Conservation (phyloP, 306 rosid species). For the Cicer pinnatifidum region DNA sequence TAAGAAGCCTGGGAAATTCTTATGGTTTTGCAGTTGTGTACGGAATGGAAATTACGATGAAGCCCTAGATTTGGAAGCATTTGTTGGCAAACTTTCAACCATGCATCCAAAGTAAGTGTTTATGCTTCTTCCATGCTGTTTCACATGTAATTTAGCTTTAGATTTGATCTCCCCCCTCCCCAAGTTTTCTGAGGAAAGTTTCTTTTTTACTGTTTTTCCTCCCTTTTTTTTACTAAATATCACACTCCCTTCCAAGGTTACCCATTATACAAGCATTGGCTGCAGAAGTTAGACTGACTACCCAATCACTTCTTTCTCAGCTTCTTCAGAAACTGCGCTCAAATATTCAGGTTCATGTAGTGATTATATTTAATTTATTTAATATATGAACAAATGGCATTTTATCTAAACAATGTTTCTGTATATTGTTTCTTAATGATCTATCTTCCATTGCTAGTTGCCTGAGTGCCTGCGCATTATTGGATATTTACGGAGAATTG, state of each 20-base stretch:
- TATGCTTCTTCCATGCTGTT: slow-evolving; percentile 27
- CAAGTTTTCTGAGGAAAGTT: slow-evolving; percentile 28
- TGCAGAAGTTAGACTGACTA: slow-evolving; percentile 85
- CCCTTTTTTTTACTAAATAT: slow-evolving; percentile 12
- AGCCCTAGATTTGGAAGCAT: slow-evolving; percentile 96
- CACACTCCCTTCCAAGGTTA: slow-evolving; percentile 52
- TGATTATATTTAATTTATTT: slow-evolving; percentile 21
- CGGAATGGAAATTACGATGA: slow-evolving; percentile 97
- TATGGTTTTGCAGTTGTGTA: slow-evolving; percentile 72
- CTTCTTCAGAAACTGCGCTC: slow-evolving; percentile 98
- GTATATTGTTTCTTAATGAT: slow-evolving; percentile 35
- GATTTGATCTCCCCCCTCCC: slow-evolving; percentile 29
- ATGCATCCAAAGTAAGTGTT: slow-evolving; percentile 91
- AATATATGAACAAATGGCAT: slow-evolving; percentile 17
- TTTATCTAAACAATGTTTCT: slow-evolving; percentile 25
- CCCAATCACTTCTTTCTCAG: slow-evolving; percentile 95
- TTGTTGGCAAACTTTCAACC: slow-evolving; percentile 85
- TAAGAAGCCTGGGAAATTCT: slow-evolving; percentile 37
- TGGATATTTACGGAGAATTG: slow-evolving; percentile 89
- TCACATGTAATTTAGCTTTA: slow-evolving; percentile 28
- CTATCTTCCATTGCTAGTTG: slow-evolving; percentile 58
- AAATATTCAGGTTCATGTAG: slow-evolving; percentile 80
- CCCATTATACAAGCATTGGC: slow-evolving; percentile 87
- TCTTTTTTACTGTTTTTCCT: slow-evolving; percentile 28
- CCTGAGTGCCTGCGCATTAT: slow-evolving; percentile 96